Conservation (phyloP, 495 filamentous ascomycete genomes). For the Aspergillus avenaceus region DNA sequence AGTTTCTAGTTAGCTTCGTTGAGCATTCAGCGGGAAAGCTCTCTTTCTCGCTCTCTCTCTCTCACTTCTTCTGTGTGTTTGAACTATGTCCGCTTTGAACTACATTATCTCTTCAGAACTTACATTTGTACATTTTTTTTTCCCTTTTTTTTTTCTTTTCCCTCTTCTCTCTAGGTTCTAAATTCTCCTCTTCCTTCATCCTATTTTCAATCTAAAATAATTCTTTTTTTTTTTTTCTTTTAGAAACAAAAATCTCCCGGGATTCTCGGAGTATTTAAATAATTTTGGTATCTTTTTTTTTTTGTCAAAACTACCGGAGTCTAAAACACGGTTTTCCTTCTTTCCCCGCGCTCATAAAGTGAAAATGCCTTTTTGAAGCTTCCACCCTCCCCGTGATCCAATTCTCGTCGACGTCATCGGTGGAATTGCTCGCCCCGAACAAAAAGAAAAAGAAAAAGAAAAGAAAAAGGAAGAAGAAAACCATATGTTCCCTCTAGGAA, state of each 20-base stretch:
- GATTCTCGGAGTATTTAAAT: no score
- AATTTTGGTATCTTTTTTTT: no score
- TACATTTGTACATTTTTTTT: no score
- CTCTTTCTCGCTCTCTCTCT: background rate
- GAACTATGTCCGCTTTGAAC: background rate
- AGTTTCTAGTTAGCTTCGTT: conserved; percentile 5
- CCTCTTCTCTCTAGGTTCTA: no score
- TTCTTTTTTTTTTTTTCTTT: background rate
- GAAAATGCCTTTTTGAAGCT: conserved; percentile 33
- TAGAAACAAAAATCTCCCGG: no score
- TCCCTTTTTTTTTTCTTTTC: no score
- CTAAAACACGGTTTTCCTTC: background rate
- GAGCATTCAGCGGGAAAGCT: background rate
- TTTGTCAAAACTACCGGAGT: no score
- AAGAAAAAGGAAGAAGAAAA: background rate
- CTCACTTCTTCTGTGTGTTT: background rate
- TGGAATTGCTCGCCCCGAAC: conserved; percentile 17
- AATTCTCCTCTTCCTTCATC: background rate
- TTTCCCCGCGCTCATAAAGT: conserved; percentile 12
- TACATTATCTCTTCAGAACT: background rate
- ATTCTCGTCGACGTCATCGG: conserved; percentile 48
- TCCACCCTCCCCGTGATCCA: conserved; percentile 32
- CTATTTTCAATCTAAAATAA: background rate
- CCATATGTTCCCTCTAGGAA: conserved; percentile 15
- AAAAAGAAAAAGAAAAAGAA: background rate